A percentile compares a stretch with the other conserved stretches of the same genome.
Evolutionary conservation across 116 monocot species (phyloP).

Genomic region (Thalassia testudinum): DNA sequence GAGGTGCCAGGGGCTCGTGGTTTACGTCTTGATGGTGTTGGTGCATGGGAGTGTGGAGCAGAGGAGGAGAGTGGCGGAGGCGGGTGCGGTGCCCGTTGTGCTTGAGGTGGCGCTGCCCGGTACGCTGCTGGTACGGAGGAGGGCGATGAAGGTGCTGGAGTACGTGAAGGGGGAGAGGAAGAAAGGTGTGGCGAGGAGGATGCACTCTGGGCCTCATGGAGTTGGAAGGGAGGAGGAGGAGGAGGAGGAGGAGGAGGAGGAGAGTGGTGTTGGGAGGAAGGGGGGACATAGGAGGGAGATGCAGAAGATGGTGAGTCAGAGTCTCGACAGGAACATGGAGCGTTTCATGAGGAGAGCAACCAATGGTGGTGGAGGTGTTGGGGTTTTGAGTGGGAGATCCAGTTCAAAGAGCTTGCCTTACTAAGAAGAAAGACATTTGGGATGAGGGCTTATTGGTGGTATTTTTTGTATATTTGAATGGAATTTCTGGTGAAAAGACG

Average conservation of each 20-base stretch:
- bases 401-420: constrained; percentile 60
- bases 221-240: neutral
- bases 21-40: constrained; percentile 40
- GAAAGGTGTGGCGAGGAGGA: neutral
- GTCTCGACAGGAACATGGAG: constrained; percentile 53
- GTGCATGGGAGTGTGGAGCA: constrained; percentile 18
- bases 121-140: constrained; percentile 18
- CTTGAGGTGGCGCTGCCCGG: constrained; percentile 53
- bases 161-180: constrained; percentile 39
- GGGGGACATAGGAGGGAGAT: constrained; percentile 17
- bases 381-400: constrained; percentile 10
- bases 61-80: constrained; percentile 24
- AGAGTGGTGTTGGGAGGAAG: neutral
- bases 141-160: constrained; percentile 38
- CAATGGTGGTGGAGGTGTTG: constrained; percentile 1
- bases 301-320: constrained; percentile 49
- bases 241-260: neutral
- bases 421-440: too few species aligned
- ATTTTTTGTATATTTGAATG: too few species aligned
- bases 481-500: too few species aligned
- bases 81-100: constrained; percentile 32
- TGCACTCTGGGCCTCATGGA: constrained; percentile 35
- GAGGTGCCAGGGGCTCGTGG: constrained; percentile 38
- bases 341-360: constrained; percentile 32
- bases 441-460: too few species aligned